These are phyloP conservation scores for Albophoma yamanashiensis DNA, from an alignment of 2,329 filamentous ascomycete genomes.

Conservation along the genomic window DNA sequence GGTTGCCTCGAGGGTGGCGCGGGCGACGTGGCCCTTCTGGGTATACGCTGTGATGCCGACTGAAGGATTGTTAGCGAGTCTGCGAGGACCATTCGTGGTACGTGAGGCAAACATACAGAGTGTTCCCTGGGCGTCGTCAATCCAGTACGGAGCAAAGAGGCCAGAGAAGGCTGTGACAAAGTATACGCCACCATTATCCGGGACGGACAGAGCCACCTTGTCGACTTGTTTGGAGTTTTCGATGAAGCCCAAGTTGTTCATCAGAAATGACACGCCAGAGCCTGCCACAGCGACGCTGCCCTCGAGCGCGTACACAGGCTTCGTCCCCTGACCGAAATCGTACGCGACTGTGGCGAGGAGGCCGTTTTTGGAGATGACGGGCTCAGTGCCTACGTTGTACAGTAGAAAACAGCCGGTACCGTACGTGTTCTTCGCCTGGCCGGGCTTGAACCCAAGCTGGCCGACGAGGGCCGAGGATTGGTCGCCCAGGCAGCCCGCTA, in stretches of 20 bases:
- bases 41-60: constrained; percentile 81
- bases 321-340: constrained; percentile 52
- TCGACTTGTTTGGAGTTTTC: constrained; percentile 37
- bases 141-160: constrained; percentile 89
- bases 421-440: constrained; percentile 84
- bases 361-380: constrained; percentile 75
- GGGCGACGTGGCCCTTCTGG: constrained; percentile 73
- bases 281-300: constrained; percentile 77
- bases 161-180: constrained; percentile 88
- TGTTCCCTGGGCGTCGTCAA: constrained; percentile 83
- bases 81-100: neutral
- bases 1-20: constrained; percentile 81
- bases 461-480: constrained; percentile 81
- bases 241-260: constrained; percentile 54
- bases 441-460: constrained; percentile 72
- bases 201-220: constrained; percentile 38
- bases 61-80: constrained; percentile 12
- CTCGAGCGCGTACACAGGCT: constrained; percentile 70
- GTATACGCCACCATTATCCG: constrained; percentile 72
- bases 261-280: constrained; percentile 65
- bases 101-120: constrained; percentile 45
- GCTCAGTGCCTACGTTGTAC: constrained; percentile 78
- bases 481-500: constrained; percentile 79
- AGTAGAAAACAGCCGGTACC: constrained; percentile 84
- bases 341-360: constrained; percentile 82